These are phyloP conservation scores for Boechera stricta DNA, from an alignment of 345 rosid species.

Conservation along the genomic window DNA sequence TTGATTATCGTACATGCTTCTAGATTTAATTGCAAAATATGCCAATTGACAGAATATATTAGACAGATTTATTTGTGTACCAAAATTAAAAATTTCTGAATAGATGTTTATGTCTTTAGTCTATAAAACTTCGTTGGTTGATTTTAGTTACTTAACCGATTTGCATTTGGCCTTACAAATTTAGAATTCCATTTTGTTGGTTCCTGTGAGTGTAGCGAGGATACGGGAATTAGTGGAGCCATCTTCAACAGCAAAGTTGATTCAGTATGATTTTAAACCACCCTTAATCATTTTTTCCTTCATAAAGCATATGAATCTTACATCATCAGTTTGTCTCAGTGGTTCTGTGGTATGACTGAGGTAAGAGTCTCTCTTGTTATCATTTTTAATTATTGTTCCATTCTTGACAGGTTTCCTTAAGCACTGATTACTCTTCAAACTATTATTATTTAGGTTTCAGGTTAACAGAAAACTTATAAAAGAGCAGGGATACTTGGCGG, in stretches of 20 bases:
- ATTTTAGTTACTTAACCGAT: too few species aligned
- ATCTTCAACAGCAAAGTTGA: slow-evolving; percentile 90
- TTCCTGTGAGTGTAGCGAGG: slow-evolving; percentile 68
- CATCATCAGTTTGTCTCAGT: background rate
- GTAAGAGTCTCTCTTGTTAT: slow-evolving; percentile 48
- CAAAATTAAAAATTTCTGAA: too few species aligned
- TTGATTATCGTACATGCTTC: too few species aligned
- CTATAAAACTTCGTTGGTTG: too few species aligned
- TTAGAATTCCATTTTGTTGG: too few species aligned
- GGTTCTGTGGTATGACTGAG: slow-evolving; percentile 52
- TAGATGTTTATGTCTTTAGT: too few species aligned
- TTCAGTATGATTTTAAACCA: slow-evolving; percentile 57
- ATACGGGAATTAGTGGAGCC: slow-evolving; percentile 79
- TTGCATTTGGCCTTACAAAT: too few species aligned
- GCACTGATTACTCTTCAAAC: background rate
- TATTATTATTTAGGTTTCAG: slow-evolving; percentile 40
- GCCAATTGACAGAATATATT: too few species aligned
- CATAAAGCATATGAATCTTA: slow-evolving; percentile 18
- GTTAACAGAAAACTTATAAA: slow-evolving; percentile 72
- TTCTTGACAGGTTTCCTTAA: background rate
- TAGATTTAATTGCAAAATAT: too few species aligned
- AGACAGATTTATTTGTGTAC: too few species aligned
- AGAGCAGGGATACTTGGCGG: slow-evolving; percentile 68
- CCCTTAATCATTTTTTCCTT: background rate
- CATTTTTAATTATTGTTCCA: slow-evolving; percentile 12